Percentiles rank a stretch among this genome's conserved stretches.
phyloP scores from a whole-genome alignment of 2,329 filamentous ascomycete species.

The Lasiodiplodia sp. region DNA sequence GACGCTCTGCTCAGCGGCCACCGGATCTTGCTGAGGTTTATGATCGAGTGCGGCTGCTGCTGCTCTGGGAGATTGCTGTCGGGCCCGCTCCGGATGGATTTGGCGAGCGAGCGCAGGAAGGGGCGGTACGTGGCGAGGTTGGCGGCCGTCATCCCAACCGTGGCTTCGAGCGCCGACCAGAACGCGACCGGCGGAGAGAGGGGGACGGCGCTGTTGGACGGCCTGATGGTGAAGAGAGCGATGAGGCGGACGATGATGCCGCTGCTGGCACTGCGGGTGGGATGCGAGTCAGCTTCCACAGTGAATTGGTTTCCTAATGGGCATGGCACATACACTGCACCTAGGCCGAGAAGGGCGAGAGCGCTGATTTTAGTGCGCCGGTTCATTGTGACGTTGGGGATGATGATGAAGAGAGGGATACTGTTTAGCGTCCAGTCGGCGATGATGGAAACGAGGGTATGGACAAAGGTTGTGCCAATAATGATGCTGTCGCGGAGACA shows the following conservation, averaged over 20 bases:
- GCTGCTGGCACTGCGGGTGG: conserved; percentile 8
- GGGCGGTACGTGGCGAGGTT: conserved; percentile 26
- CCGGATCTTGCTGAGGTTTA: conserved; percentile 22
- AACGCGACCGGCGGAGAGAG: conserved; percentile 26
- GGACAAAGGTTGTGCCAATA: conserved; percentile 18
- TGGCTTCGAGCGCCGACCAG: conserved; percentile 20
- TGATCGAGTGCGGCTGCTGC: not conserved
- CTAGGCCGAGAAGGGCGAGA: conserved; percentile 13
- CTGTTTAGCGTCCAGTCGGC: conserved; percentile 17
- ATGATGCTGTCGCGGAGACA: conserved; percentile 7
- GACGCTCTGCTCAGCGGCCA: conserved; percentile 8
- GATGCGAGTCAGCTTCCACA: too few relatives aligned
- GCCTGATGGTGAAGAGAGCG: conserved; percentile 21
- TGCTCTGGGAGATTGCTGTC: not conserved
- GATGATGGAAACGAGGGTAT: conserved; percentile 11
- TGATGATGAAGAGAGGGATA: conserved; percentile 20
- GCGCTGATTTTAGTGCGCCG: conserved; percentile 23
- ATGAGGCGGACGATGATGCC: conserved; percentile 25
- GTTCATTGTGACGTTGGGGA: conserved; percentile 5
- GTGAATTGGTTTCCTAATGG: not conserved
- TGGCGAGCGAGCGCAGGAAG: conserved; percentile 16
- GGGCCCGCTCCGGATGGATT: conserved; percentile 7
- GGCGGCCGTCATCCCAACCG: conserved; percentile 21
- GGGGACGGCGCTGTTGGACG: conserved; percentile 17
- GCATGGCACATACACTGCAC: conserved; percentile 4